Evolutionary conservation across 2,329 filamentous ascomycete species (phyloP).

Genomic region (Phialophora tarda): DNA sequence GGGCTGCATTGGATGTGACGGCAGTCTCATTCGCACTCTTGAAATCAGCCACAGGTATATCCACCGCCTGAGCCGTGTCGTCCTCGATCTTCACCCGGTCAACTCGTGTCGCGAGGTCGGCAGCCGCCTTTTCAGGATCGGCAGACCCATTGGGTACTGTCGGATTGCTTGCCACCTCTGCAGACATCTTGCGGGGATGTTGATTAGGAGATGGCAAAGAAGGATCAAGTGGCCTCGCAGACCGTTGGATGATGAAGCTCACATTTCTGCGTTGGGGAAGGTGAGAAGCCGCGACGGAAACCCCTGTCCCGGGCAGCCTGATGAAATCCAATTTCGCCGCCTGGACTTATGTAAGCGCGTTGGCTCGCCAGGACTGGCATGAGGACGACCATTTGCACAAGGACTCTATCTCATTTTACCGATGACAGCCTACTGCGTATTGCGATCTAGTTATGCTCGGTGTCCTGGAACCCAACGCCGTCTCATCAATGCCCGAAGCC

Average conservation of each 20-base stretch:
- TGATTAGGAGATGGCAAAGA: not conserved
- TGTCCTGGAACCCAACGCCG: no score
- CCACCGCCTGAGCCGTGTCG: not conserved
- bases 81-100: conserved; percentile 27
- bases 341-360: not conserved
- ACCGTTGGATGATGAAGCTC: conserved; percentile 4
- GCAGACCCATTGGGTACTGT: conserved; percentile 13
- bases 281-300: conserved; percentile 20
- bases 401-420: no score
- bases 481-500: no score
- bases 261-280: conserved; percentile 26
- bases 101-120: conserved; percentile 26
- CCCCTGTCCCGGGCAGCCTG: conserved; percentile 28
- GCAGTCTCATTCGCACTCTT: conserved; percentile 7
- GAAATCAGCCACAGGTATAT: not conserved
- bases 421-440: no score
- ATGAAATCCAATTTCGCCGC: not conserved
- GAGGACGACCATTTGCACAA: no score
- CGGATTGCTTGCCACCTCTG: conserved; percentile 16
- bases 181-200: conserved; percentile 24
- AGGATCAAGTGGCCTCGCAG: not conserved
- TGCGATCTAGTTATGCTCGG: no score
- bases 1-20: conserved; percentile 2
- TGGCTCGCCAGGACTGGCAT: no score
- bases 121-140: conserved; percentile 34